phyloP scores from a whole-genome alignment of 805 yeast genomes.

The Metschnikowia amazonensis region DNA sequence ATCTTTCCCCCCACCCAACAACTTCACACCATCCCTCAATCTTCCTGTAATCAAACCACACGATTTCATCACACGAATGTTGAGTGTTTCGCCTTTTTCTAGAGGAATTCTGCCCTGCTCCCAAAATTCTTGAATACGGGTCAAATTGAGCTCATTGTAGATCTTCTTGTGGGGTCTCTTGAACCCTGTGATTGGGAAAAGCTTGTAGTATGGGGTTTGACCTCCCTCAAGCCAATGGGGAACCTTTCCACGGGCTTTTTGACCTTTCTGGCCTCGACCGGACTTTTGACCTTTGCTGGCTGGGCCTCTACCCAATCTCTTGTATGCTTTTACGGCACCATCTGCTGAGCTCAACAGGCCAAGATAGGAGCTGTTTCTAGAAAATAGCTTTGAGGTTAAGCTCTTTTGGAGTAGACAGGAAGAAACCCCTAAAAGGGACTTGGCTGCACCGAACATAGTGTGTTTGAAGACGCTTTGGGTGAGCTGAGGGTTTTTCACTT shows the following conservation, averaged over 20 bases:
- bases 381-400: not conserved
- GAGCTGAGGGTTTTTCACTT: constrained; percentile 5
- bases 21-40: constrained; percentile 74
- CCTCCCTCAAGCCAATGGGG: constrained; percentile 98
- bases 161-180: constrained; percentile 56
- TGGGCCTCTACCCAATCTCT: constrained; percentile 94
- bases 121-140: constrained; percentile 67
- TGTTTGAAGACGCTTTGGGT: constrained; percentile 1
- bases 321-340: constrained; percentile 57
- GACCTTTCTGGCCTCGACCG: constrained; percentile 98
- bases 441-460: constrained; percentile 6
- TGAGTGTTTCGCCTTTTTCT: constrained; percentile 57
- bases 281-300: constrained; percentile 92
- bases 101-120: constrained; percentile 60
- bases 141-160: constrained; percentile 59
- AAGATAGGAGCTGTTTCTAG: constrained; percentile 45
- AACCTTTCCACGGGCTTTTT: constrained; percentile 88
- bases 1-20: constrained; percentile 61
- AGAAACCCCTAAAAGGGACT: constrained; percentile 3
- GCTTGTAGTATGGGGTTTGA: constrained; percentile 84
- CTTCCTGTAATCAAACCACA: constrained; percentile 70
- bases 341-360: constrained; percentile 56
- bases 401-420: constrained; percentile 3
- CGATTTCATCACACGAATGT: constrained; percentile 73
- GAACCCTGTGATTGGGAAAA: constrained; percentile 88